A percentile compares a stretch with the other conserved stretches of the same genome.
phyloP scores from a whole-genome alignment of 805 yeast genomes.

The Lachancea quebecensis region DNA sequence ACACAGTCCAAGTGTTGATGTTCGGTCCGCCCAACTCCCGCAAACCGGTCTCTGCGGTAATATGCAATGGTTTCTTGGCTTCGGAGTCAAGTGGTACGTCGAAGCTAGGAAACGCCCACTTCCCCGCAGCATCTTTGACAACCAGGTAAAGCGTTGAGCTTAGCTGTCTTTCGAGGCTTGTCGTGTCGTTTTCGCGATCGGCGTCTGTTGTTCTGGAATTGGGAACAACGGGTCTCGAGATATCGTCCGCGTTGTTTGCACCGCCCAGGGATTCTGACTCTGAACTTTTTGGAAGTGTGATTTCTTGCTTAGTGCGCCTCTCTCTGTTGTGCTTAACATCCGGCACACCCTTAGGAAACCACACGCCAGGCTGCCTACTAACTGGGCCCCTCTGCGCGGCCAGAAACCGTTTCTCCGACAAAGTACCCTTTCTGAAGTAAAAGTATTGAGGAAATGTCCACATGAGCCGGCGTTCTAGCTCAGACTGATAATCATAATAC shows the following conservation, averaged over 20 bases:
- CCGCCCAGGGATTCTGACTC: conserved; percentile 21
- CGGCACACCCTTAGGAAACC: conserved; percentile 78
- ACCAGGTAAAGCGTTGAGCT: conserved; percentile 74
- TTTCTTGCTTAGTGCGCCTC: conserved; percentile 70
- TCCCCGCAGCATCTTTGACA: conserved; percentile 39
- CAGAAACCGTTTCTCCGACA: conserved; percentile 74
- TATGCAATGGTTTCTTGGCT: conserved; percentile 51
- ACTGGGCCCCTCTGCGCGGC: conserved; percentile 73
- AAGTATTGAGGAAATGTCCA: conserved; percentile 96
- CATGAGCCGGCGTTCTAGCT: conserved; percentile 83
- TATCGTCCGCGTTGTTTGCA: conserved; percentile 43
- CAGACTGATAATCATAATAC: conserved; percentile 77
- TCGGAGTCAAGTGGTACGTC: conserved; percentile 25
- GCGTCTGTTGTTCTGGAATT: conserved; percentile 73
- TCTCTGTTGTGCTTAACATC: conserved; percentile 86
- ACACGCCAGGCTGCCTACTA: conserved; percentile 63
- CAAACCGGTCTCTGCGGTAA: conserved; percentile 69
- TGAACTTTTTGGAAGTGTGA: conserved; percentile 59
- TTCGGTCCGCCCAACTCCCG: conserved; percentile 62
- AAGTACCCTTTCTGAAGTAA: conserved; percentile 83
- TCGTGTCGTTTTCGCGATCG: conserved; percentile 53
- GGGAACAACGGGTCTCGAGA: conserved; percentile 61
- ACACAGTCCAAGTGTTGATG: conserved; percentile 86
- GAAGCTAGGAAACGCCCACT: conserved; percentile 83
- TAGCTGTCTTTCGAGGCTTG: conserved; percentile 71